Evolutionary conservation across 2,329 filamentous ascomycete species (phyloP), one percentile per base, ranked within the genome.

Genomic region (Parafenestella ontariensis): DNA sequence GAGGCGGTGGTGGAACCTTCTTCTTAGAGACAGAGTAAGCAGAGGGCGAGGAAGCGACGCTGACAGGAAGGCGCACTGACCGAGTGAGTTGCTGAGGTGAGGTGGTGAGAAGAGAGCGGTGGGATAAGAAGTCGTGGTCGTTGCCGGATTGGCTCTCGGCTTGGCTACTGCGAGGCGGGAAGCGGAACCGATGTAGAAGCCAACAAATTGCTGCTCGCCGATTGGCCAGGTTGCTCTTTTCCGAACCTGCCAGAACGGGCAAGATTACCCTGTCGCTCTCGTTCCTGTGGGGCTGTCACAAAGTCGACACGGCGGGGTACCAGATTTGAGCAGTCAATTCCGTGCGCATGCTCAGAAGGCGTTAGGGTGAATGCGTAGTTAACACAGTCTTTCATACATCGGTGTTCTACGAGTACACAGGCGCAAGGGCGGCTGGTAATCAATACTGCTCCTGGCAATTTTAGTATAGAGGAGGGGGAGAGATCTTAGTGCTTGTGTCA

Each of bases 191-290:
- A 34, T 43, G 40, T 31, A 41, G 46, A 15, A 36, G 42, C 21
- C 56, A 54, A 58, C 59, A 59, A 64, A 65, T 58, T 54, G 41
- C 53, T 20, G 29, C 39, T 3, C 44, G 2, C 33, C 57, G 45
- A 66, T 68, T 68, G 65, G 63, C 40, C 44, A 29, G 21, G 2
- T 33, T 28, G 13, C 37, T 7, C 37, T 47, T 41, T 46, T 29
- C 49, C 29, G 46, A 49, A 2, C 50, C 20, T 37, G 17, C 50
- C 39, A 29, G 46, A 62, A 58, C 29, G 51, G 55, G 63, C 44
- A 65, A 66, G 43, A 54, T 56, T n/a, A n/a, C n/a, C n/a, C n/a
- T n/a, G 46, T 54, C 58, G 58, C 55, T 18, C 9, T 24, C 36
- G n/a, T 42, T 40, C 21, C 13, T 47, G 45, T 43, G 55, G 52